Base-by-base conservation (phyloP, 306 rosid species). In the Erythrophleum fordii region DNA sequence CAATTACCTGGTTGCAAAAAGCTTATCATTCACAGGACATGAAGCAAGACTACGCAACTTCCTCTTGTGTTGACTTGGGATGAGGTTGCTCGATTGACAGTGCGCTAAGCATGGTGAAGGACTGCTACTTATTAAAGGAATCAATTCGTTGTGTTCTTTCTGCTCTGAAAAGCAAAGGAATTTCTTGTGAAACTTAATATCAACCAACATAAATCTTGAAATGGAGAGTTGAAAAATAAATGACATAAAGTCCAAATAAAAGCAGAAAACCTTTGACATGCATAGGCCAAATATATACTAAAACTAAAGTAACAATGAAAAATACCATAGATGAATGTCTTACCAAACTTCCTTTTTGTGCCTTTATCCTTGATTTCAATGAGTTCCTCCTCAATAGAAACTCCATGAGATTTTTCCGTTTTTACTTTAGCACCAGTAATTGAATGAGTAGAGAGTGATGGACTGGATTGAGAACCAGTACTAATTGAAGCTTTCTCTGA, bases 31-130 rank as follows among this genome's bases (percentile, higher is more conserved):
- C 66, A 88, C 97, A 1, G 99, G 99, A 78, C 91, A 88, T 64
- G 84, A 69, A 76, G 92, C 86, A 86, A 95, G 88, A 79, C 92
- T 86, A 81, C 99, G 87, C 88, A 96, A 74, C 86, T 92, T 96
- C 76, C 99, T 90, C 90, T 92, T 96, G 83, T 96, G 99, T 80
- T 93, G 94, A 88, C 98, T 89, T 65, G 97, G 83, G 84, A 93
- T 87, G 74, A 90, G 92, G 75, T 42, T 88, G 93, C 87, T 89
- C 66, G 92, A 52, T 79, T 88, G 78, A 79, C 90, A 87, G 41
- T 75, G 84, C 76, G 90, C 73, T 72, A 71, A 62, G 78, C 82
- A 75, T 37, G 89, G 87, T 51, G 84, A 81, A 76, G 86, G 41
- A 80, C 93, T 89, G 56, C 79, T 85, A 5, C 93, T 83, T 62